phyloP scores from a whole-genome alignment of 1,284 basidiomycete species.

The Malassezia obtusa region DNA sequence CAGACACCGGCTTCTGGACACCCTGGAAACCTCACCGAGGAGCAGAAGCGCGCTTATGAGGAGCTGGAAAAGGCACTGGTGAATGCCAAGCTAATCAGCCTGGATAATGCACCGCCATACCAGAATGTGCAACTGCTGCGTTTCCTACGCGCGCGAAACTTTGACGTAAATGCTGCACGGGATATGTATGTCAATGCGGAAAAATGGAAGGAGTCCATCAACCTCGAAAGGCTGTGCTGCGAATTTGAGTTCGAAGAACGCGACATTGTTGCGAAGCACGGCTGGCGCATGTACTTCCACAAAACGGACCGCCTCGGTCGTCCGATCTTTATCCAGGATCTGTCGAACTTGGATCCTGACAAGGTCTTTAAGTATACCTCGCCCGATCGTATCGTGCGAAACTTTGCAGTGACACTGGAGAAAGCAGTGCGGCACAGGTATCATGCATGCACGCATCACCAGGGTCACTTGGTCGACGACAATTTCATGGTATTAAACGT shows the following conservation, averaged over 20 bases:
- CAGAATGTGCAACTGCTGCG: slow-evolving; percentile 31
- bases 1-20: slow-evolving; percentile 22
- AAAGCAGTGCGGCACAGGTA: slow-evolving; percentile 36
- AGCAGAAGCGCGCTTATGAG: slow-evolving; percentile 27
- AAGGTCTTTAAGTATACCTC: slow-evolving; percentile 30
- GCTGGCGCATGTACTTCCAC: slow-evolving; percentile 48
- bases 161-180: slow-evolving; percentile 27
- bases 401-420: slow-evolving; percentile 44
- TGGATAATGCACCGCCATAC: slow-evolving; percentile 18
- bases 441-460: slow-evolving; percentile 23
- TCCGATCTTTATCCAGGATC: slow-evolving; percentile 44
- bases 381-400: slow-evolving; percentile 35
- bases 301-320: slow-evolving; percentile 35
- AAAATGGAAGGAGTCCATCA: slow-evolving; percentile 34
- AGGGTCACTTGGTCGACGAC: slow-evolving; percentile 35
- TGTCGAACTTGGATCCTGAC: slow-evolving; percentile 31
- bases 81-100: slow-evolving; percentile 19
- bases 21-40: slow-evolving; percentile 29
- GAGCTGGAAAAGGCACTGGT: slow-evolving; percentile 18
- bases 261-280: slow-evolving; percentile 29
- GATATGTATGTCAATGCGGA: slow-evolving; percentile 37
- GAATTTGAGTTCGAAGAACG: slow-evolving; percentile 34
- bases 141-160: slow-evolving; percentile 39
- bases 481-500: slow-evolving; percentile 45
- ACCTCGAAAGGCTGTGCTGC: slow-evolving; percentile 23